These are phyloP conservation scores for Neofusicoccum sp. DNA, from an alignment of 2,329 filamentous ascomycete genomes.

Conservation along the genomic window DNA sequence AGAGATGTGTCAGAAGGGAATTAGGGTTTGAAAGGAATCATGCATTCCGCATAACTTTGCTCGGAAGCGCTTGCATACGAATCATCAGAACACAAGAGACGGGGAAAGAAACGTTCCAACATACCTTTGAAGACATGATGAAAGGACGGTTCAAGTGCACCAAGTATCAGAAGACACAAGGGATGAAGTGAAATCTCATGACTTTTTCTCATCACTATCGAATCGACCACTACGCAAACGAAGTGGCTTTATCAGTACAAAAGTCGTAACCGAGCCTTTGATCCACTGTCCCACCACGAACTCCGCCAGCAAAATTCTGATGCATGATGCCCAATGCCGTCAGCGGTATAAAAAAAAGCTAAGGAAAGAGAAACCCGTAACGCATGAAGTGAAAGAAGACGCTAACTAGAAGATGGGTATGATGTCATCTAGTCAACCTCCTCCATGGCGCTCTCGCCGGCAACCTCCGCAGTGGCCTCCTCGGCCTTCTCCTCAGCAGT, in stretches of 20 bases:
- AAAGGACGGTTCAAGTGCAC: neutral
- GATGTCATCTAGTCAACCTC: constrained; percentile 80
- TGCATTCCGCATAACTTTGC: neutral
- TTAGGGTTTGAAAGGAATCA: constrained; percentile 1
- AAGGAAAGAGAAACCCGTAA: constrained; percentile 11
- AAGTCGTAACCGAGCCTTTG: constrained; percentile 17
- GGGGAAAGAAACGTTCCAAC: neutral
- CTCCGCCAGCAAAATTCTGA: constrained; percentile 11
- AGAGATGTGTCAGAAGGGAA: neutral
- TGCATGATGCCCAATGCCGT: constrained; percentile 17
- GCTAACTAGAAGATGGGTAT: constrained; percentile 10
- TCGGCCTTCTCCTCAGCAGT: constrained; percentile 57
- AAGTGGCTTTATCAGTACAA: constrained; percentile 15
- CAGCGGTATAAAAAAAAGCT: constrained; percentile 10
- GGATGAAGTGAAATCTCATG: constrained; percentile 15
- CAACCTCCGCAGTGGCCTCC: constrained; percentile 59
- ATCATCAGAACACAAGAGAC: neutral
- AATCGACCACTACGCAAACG: constrained; percentile 12
- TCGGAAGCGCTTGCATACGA: constrained; percentile 1
- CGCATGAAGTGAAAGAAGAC: constrained; percentile 5
- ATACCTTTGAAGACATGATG: neutral
- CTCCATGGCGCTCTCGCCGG: constrained; percentile 96
- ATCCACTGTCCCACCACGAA: constrained; percentile 15
- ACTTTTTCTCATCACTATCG: constrained; percentile 15
- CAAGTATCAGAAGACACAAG: constrained; percentile 11